Base-by-base conservation (phyloP, 2,329 filamentous ascomycete genomes). In the Colletotrichum liaoningense region DNA sequence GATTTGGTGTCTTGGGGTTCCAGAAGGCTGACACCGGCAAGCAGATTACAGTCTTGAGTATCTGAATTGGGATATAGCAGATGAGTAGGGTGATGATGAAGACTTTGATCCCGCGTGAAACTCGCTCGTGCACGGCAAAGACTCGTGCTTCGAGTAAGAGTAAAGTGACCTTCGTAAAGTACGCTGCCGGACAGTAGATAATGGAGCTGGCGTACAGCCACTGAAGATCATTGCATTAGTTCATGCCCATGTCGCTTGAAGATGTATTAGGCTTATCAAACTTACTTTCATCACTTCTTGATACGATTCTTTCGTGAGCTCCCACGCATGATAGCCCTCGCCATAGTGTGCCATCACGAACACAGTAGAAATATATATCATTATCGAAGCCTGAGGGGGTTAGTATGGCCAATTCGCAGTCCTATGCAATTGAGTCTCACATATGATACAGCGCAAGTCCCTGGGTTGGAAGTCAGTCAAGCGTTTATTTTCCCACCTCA, bases 101-200 rank as follows among this genome's bases (percentile, higher is more conserved):
- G 57, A 77, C 52, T 52, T 79, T 75, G 72, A 83, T 79, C 58
- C 78, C 75, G 38, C 75, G 72, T 38, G 78, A 75, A 6, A 80
- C 75, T 5, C 72, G 73, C 14, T 72, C 57, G 33, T 76, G 73
- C 11, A 80, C 73, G 9, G 79, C 67, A 58, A 81, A 82, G 14
- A 82, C 77, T 24, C 80, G 77, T 5, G 79, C 79, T 19, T 81
- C 80, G 59, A 82, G 73, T 9, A 83, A 74, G 46, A 80, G 74
- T n/a, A 80, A 76, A 7, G 81, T 80, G n/a, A 78, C 73, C 70
- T 83, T 81, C 24, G 77, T 79, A 62, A 78, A 77, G 65, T 76
- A 81, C 2, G 80, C 76, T 5, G 79, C 75, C 16, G 80, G 79
- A 16, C 77, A 78, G 67, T 81, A 82, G 8, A 79, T 33, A 30